Base-by-base conservation (phyloP, 179 eudicot genomes). In the Silene coronaria region DNA sequence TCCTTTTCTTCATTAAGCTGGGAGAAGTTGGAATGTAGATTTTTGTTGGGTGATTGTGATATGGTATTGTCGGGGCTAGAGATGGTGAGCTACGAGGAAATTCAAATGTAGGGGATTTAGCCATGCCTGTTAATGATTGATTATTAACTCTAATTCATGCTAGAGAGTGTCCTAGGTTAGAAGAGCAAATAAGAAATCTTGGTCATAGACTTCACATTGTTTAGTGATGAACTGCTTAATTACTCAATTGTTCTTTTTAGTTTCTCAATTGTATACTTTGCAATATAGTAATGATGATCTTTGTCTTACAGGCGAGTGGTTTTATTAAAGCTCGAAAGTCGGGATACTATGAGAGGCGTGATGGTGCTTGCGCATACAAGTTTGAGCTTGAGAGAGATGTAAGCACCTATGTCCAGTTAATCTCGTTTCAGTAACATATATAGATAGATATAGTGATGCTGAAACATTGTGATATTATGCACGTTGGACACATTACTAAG, bases 371-470 rank as follows among this genome's bases (percentile, higher is more conserved):
- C 75, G 64, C 79, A n/a, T 78, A 82, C 81, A 82, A 75, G 67
- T 75, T 58, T 82, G 79, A 82, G 77, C 84, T 82, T 66, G 79
- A 82, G 75, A 78, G 73, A 75, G 84, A 82, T 67, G 84, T 82
- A 82, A 82, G 84, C 67, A 51, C 51, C 62, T 70, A 28, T 45
- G 67, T 30, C 6, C 67, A 32, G 70, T 73, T 59, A 36, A 62
- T 81, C 38, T 62, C 72, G 36, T 55, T 55, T 68, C 5, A 36
- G 28, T n/a, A 72, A 55, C 34, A 30, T 72, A 26, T 9, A 70
- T 48, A 28, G 21, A 0, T 45, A 24, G 32, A 26, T 26, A 28
- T 58, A 60, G 17, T 10, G 55, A 64, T n/a, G 34, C 24, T 64
- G 27, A 70, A 3, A 13, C 64, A 8, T 19, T 24, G 13, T 51